phyloP scores from a whole-genome alignment of 2,329 filamentous ascomycete species.

The Fusarium anguioides region DNA sequence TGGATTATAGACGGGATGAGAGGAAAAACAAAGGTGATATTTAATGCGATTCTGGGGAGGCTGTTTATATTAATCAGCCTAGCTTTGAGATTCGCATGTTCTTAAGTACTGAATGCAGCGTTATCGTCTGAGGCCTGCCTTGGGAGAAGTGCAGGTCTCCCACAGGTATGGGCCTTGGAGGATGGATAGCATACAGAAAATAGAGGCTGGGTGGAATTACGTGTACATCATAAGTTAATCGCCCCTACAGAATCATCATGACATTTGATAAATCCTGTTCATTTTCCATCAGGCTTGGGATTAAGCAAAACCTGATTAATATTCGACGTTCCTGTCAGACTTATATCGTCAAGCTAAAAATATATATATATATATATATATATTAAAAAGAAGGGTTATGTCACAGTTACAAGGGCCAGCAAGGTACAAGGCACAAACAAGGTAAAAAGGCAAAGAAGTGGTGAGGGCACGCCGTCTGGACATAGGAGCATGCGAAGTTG shows the following conservation, averaged over 20 bases:
- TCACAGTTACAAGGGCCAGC: too few species aligned
- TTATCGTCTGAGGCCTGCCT: conserved; percentile 8
- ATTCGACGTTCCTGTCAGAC: neutral
- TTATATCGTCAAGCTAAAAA: neutral
- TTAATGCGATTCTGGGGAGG: conserved; percentile 16
- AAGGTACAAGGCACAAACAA: neutral
- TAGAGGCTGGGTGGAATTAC: conserved; percentile 27
- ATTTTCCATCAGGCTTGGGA: too few species aligned
- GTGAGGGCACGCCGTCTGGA: neutral
- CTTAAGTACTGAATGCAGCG: conserved; percentile 8
- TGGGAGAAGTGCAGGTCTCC: conserved; percentile 52
- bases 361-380: too few species aligned
- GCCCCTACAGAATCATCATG: conserved; percentile 17
- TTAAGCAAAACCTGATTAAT: too few species aligned
- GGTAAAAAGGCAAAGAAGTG: neutral
- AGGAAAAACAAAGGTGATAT: conserved; percentile 12
- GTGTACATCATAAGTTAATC: conserved; percentile 31
- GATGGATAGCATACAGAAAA: conserved; percentile 14
- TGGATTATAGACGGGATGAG: conserved; percentile 32
- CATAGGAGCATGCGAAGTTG: conserved; percentile 15
- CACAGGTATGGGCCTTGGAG: conserved; percentile 20
- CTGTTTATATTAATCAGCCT: conserved; percentile 25
- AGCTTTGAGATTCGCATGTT: conserved; percentile 16
- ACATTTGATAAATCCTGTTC: neutral
- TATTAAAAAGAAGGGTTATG: too few species aligned